These are phyloP conservation scores for Colletotrichum siamense DNA, from an alignment of 2,329 filamentous ascomycete species.

Conservation along the genomic window DNA sequence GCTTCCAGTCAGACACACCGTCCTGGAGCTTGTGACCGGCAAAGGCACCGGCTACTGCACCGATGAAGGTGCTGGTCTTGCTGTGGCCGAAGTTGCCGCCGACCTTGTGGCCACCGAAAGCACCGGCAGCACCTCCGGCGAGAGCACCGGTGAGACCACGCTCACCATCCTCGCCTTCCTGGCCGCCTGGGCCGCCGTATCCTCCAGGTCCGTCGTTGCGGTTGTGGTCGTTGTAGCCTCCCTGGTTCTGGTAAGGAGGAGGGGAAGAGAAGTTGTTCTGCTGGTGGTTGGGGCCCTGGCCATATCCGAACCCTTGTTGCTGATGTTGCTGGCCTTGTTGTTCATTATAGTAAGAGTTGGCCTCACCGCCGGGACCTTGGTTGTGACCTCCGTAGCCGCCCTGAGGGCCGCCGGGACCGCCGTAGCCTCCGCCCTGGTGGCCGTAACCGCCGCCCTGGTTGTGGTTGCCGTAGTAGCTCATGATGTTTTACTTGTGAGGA, in stretches of 20 bases:
- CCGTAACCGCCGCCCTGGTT: conserved; percentile 11
- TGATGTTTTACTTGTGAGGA: neutral
- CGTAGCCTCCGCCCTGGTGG: neutral
- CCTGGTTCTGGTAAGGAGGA: conserved; percentile 11
- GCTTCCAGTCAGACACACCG: conserved; percentile 42
- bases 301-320: neutral
- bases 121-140: conserved; percentile 45
- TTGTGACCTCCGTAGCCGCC: conserved; percentile 1
- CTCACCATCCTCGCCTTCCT: conserved; percentile 37
- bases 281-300: conserved; percentile 12
- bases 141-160: conserved; percentile 45
- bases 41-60: conserved; percentile 44
- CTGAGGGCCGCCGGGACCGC: neutral
- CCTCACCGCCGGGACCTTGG: conserved; percentile 1
- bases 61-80: conserved; percentile 41
- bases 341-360: conserved; percentile 14
- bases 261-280: conserved; percentile 11
- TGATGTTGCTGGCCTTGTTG: neutral
- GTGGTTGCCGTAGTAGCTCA: conserved; percentile 14
- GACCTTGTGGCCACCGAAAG: conserved; percentile 44
- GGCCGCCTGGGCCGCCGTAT: conserved; percentile 25
- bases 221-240: neutral
- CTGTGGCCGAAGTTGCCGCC: conserved; percentile 43
- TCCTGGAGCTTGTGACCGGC: conserved; percentile 48
- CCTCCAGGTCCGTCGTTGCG: conserved; percentile 14